These are phyloP conservation scores for Coprinellus micaceus DNA, from an alignment of 768 basidiomycete species.

Conservation along the genomic window DNA sequence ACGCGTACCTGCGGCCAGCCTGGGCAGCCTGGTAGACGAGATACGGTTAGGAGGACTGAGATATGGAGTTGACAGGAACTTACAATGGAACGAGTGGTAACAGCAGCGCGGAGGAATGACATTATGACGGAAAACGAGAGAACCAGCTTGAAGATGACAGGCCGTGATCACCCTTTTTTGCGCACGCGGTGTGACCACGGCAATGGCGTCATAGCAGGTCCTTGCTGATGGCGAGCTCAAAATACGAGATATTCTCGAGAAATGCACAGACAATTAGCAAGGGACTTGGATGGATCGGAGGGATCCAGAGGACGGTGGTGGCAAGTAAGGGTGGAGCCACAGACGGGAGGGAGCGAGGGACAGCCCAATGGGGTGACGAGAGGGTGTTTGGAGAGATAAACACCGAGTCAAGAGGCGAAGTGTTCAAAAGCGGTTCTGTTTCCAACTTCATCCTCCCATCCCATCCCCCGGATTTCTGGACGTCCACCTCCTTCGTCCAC, in stretches of 20 bases:
- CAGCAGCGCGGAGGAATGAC: conserved; percentile 40
- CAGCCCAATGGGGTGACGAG: not conserved
- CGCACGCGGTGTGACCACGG: not conserved
- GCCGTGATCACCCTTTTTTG: conserved; percentile 4
- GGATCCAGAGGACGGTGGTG: no score
- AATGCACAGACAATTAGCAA: not conserved
- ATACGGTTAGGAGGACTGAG: conserved; percentile 1
- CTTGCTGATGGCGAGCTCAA: not conserved
- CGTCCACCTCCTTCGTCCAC: conserved; percentile 6
- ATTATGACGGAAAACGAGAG: conserved; percentile 26
- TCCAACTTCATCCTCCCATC: conserved; percentile 11
- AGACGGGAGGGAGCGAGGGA: no score
- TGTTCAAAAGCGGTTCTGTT: conserved; percentile 20
- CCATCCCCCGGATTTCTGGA: conserved; percentile 1
- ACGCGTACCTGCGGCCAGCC: conserved; percentile 35
- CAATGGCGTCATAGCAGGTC: conserved; percentile 20
- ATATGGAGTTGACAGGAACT: conserved; percentile 11
- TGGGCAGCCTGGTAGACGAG: conserved; percentile 27
- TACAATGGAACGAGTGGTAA: conserved; percentile 42
- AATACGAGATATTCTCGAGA: not conserved
- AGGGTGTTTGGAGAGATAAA: conserved; percentile 13
- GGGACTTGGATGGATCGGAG: no score
- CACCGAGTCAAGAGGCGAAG: conserved; percentile 11
- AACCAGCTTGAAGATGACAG: not conserved
- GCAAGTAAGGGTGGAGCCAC: no score